These are phyloP conservation scores for Boletus rex-veris DNA, from an alignment of 768 basidiomycete species.

Conservation along the genomic window DNA sequence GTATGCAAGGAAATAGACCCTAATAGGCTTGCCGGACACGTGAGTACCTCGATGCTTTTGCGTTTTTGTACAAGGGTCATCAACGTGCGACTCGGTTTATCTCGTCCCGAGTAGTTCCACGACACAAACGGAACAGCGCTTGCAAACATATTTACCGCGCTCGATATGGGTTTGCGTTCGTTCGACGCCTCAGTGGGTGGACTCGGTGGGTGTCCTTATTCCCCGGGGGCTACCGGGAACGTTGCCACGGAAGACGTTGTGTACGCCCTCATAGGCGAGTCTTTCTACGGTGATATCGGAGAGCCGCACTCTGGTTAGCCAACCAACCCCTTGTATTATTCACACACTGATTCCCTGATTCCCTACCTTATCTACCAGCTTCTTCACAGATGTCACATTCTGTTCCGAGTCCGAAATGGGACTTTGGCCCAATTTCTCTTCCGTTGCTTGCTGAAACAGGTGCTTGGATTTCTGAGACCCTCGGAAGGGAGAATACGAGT, in stretches of 20 bases:
- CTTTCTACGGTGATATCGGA: constrained; percentile 51
- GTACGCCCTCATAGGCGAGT: constrained; percentile 69
- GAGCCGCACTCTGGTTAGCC: constrained; percentile 20
- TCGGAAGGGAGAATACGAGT: constrained; percentile 70
- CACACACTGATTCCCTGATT: not conserved
- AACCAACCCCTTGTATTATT: not conserved
- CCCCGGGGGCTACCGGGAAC: constrained; percentile 94
- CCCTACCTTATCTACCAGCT: not conserved
- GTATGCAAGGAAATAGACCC: constrained; percentile 61
- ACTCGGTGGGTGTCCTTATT: constrained; percentile 93
- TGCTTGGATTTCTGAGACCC: constrained; percentile 71
- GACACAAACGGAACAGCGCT: constrained; percentile 87
- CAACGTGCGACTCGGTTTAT: not conserved
- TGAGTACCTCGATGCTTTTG: constrained; percentile 36
- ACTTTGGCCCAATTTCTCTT: constrained; percentile 49
- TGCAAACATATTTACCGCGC: constrained; percentile 69
- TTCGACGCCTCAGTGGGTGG: constrained; percentile 85
- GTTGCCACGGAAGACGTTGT: constrained; percentile 92
- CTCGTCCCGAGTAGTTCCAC: constrained; percentile 57
- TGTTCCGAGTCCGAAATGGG: constrained; percentile 19
- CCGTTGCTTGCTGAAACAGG: constrained; percentile 72
- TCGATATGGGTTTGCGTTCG: constrained; percentile 72
- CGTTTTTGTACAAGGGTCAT: not conserved
- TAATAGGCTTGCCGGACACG: constrained; percentile 61
- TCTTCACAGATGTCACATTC: not conserved